Evolutionary conservation across 202 grass and related monocot genomes (phyloP), one percentile per base, ranked within the genome.

Genomic region (Brachypodium distachyon): DNA sequence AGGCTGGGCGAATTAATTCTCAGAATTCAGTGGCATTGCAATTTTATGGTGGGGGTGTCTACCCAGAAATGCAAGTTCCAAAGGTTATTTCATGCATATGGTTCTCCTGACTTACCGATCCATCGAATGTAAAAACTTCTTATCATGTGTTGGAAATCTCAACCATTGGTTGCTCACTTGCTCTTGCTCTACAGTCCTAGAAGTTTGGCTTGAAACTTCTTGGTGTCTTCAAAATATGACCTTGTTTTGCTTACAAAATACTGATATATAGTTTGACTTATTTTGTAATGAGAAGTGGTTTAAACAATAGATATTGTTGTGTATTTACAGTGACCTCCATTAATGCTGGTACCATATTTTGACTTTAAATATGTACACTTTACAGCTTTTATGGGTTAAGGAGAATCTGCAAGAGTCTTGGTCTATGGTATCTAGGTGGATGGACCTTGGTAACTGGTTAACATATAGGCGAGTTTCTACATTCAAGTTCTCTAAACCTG

Each of bases 371-470:
- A n/a, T n/a, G n/a, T n/a, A n/a, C n/a, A n/a, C 48, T 76, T 42
- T 91, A 56, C 80, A 97, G 91, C 87, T 93, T 47, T 77, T 97
- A 76, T 97, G 94, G 94, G 82, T 97, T 67, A 93, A 97, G 83
- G 88, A 97, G 82, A 97, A 97, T 67, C 85, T 97, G 67, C 86
- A 79, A 78, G 91, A 97, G 58, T 87, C 88, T 49, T 91, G 91
- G 94, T 87, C 94, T 50, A 86, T 93, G 88, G 84, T 91, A 74
- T 87, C 44, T 65, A 85, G 94, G 68, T 97, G 94, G 91, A 93
- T 97, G 90, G 90, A 97, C 82, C 85, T 97, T 40, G 91, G 94
- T 62, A 91, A 91, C 23, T 97, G 94, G 94, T 83, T 97, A 91
- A 79, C 90, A 80, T 97, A 91, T 81, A 91, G 94, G 94, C 91